phyloP scores from a whole-genome alignment of 108 stramenopile genomes.

The Cylindrotheca closterium region DNA sequence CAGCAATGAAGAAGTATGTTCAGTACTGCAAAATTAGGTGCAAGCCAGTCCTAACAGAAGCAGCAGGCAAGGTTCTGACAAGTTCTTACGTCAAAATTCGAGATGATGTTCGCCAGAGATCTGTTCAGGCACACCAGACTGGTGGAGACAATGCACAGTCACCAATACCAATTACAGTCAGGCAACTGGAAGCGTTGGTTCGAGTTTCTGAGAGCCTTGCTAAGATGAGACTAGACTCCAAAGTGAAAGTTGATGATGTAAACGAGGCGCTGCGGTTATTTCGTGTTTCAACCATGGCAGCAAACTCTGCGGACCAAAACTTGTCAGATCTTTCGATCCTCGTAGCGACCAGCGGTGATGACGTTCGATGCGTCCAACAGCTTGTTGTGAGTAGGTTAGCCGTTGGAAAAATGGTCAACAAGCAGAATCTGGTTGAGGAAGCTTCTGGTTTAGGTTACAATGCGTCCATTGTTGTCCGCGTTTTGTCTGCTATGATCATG shows the following conservation, averaged over 20 bases:
- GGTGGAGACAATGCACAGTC: slow-evolving; percentile 33
- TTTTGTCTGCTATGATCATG: slow-evolving; percentile 68
- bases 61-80: slow-evolving; percentile 85
- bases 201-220: slow-evolving; percentile 95
- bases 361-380: slow-evolving; percentile 74
- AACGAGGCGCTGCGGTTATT: slow-evolving; percentile 98
- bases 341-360: slow-evolving; percentile 40
- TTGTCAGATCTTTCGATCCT: slow-evolving; percentile 11
- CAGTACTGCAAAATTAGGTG: slow-evolving; percentile 94
- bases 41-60: slow-evolving; percentile 85
- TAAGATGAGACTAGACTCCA: slow-evolving; percentile 93
- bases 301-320: slow-evolving; percentile 72
- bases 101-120: slow-evolving; percentile 81
- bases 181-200: slow-evolving; percentile 99
- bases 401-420: slow-evolving; percentile 79
- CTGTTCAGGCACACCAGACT: slow-evolving; percentile 9
- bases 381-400: slow-evolving; percentile 73
- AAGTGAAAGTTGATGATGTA: slow-evolving; percentile 93
- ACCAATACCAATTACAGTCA: slow-evolving; percentile 97
- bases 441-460: slow-evolving; percentile 82
- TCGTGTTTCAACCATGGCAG: slow-evolving; percentile 97
- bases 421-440: slow-evolving; percentile 83
- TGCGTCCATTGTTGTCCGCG: slow-evolving; percentile 70
- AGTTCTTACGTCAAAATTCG: slow-evolving; percentile 95
- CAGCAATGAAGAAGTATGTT: slow-evolving; percentile 97